A percentile compares a stretch with the other conserved stretches of the same genome.
phyloP scores from a whole-genome alignment of 495 filamentous ascomycete species.

The Talaromyces adpressus region DNA sequence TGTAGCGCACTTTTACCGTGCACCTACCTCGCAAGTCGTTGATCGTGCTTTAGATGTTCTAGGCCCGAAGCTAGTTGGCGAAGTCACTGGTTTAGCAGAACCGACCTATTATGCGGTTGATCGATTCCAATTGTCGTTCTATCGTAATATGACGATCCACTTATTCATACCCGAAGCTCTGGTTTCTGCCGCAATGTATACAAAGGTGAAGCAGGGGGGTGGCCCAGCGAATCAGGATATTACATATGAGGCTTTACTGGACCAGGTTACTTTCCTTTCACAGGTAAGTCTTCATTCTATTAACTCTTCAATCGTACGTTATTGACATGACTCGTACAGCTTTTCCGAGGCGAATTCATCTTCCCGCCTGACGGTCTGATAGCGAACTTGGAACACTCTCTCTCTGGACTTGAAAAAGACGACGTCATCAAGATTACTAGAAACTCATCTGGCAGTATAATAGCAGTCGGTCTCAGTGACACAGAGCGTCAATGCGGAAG shows the following conservation, averaged over 20 bases:
- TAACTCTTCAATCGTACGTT: neutral
- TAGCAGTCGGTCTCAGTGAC: conserved; percentile 65
- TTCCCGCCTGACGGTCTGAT: conserved; percentile 81
- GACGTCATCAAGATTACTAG: conserved; percentile 66
- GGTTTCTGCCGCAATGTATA: conserved; percentile 84
- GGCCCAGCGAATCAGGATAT: conserved; percentile 75
- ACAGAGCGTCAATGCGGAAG: conserved; percentile 68
- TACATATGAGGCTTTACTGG: conserved; percentile 57
- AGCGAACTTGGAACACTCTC: conserved; percentile 70
- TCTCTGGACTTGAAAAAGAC: conserved; percentile 70
- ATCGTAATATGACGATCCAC: conserved; percentile 98
- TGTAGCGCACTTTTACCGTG: conserved; percentile 85
- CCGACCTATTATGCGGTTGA: conserved; percentile 91
- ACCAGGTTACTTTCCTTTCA: conserved; percentile 83
- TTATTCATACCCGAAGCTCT: conserved; percentile 90
- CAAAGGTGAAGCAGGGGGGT: conserved; percentile 79
- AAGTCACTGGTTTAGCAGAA: conserved; percentile 71
- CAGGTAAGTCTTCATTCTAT: conserved; percentile 33
- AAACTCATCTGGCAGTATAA: conserved; percentile 46
- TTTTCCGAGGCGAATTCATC: conserved; percentile 96
- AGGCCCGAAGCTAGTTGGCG: conserved; percentile 77
- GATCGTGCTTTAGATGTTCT: conserved; percentile 86
- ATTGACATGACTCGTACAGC: conserved; percentile 23
- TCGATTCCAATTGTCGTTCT: conserved; percentile 93
- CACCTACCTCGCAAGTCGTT: conserved; percentile 72